Evolutionary conservation across 164 flowering plant species (phyloP).

Genomic region (Stephania yunnanensis): DNA sequence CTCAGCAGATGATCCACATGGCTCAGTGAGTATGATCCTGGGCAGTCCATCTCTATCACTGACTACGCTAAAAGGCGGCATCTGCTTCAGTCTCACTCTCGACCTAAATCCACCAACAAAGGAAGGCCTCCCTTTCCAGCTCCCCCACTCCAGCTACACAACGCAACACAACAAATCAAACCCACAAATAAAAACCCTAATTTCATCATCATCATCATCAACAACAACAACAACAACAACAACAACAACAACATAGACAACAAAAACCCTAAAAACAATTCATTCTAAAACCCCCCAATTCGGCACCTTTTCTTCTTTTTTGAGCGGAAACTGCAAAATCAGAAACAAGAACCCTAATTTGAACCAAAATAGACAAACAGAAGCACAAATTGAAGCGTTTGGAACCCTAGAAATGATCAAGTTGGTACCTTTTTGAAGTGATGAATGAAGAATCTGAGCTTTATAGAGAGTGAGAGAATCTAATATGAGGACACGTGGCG

Average conservation of each 20-base stretch:
- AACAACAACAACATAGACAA: background rate
- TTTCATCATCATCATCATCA: background rate
- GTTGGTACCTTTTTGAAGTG: no score
- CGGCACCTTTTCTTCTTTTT: background rate
- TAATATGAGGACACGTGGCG: background rate
- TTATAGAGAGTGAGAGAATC: background rate
- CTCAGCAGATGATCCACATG: conserved; percentile 77
- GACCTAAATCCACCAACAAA: background rate
- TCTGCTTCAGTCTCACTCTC: conserved; percentile 17
- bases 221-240: background rate
- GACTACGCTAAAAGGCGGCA: conserved; percentile 47
- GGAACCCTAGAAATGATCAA: no score
- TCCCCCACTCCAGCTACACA: conserved; percentile 13
- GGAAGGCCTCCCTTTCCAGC: background rate
- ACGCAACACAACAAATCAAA: no score
- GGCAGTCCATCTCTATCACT: conserved; percentile 41
- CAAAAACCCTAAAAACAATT: background rate
- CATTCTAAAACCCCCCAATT: background rate
- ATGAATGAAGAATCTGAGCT: no score
- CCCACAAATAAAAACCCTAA: background rate
- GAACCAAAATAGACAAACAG: no score
- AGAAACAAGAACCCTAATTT: no score
- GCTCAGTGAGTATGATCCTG: conserved; percentile 52
- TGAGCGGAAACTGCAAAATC: no score
- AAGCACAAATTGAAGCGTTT: no score